These are phyloP conservation scores for Nicotiana obtusifolia DNA, from an alignment of 257 asterid species.

Conservation along the genomic window DNA sequence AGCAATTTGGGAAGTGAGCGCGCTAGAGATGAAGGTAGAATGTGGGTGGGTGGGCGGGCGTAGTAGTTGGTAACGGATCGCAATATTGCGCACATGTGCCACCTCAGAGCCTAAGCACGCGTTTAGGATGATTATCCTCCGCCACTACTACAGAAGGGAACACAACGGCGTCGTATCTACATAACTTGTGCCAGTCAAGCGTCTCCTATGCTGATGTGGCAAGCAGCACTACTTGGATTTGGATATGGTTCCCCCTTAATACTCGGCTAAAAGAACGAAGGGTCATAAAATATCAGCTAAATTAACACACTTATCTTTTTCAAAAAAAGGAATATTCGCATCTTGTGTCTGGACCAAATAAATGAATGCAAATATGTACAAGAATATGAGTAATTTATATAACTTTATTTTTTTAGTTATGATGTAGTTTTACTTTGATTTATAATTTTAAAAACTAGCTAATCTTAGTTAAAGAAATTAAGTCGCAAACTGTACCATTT, in stretches of 20 bases:
- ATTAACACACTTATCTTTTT: too few relatives aligned
- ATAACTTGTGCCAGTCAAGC: background rate
- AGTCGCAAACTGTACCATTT: too few relatives aligned
- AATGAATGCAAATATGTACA: too few relatives aligned
- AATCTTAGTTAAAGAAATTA: too few relatives aligned
- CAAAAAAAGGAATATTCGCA: too few relatives aligned
- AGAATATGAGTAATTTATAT: too few relatives aligned
- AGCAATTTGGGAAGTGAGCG: background rate
- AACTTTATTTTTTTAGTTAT: too few relatives aligned
- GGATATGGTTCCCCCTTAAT: background rate
- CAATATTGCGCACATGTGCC: background rate
- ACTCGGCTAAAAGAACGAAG: background rate
- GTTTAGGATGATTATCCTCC: slow-evolving; percentile 5
- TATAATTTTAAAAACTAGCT: too few relatives aligned
- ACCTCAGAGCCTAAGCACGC: slow-evolving; percentile 10
- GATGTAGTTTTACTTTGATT: too few relatives aligned
- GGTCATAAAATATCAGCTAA: background rate
- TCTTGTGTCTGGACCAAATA: too few relatives aligned
- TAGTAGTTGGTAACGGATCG: too few relatives aligned
- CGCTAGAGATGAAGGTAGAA: slow-evolving; percentile 1
- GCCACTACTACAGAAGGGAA: background rate
- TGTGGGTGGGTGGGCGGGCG: slow-evolving; percentile 23
- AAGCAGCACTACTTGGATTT: background rate
- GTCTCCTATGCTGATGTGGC: background rate
- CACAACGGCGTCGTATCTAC: background rate